These are phyloP conservation scores for Termitomyces bulborhizus DNA, from an alignment of 768 basidiomycete species.

Conservation along the genomic window DNA sequence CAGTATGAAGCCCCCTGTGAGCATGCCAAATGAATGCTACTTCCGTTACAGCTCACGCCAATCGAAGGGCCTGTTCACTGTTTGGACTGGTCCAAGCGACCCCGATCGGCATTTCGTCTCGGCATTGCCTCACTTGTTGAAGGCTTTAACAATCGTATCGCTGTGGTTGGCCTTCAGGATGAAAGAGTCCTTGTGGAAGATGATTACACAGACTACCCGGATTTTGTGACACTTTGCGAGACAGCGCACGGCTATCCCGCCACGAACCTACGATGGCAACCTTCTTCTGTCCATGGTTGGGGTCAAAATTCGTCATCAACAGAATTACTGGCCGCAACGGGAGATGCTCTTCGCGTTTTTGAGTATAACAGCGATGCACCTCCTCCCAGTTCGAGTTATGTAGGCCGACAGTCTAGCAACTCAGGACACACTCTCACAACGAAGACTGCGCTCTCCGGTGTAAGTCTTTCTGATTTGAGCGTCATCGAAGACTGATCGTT, in stretches of 20 bases:
- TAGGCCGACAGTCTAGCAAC: constrained; percentile 54
- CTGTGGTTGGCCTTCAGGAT: constrained; percentile 73
- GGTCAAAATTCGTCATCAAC: constrained; percentile 57
- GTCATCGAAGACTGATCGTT: constrained; percentile 4
- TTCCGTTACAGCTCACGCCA: constrained; percentile 5
- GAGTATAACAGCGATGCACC: constrained; percentile 74
- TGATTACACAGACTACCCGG: constrained; percentile 75
- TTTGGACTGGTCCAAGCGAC: constrained; percentile 85
- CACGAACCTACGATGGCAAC: constrained; percentile 92
- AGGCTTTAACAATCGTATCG: constrained; percentile 77
- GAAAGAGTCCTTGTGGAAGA: constrained; percentile 86
- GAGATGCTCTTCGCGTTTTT: constrained; percentile 89
- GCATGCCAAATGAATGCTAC: constrained; percentile 19
- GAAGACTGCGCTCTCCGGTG: constrained; percentile 78
- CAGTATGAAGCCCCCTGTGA: constrained; percentile 85
- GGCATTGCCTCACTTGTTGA: constrained; percentile 84
- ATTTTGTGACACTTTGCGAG: constrained; percentile 83
- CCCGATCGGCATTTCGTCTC: constrained; percentile 74
- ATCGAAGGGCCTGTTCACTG: constrained; percentile 76
- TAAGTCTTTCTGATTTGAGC: constrained; percentile 31
- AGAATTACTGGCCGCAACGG: constrained; percentile 90
- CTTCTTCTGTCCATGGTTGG: constrained; percentile 63
- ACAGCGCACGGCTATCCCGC: constrained; percentile 89
- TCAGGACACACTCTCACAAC: constrained; percentile 62
- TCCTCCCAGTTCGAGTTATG: constrained; percentile 53